Conservation (phyloP, 208 protist genomes). For the Crithidia fasciculata region DNA sequence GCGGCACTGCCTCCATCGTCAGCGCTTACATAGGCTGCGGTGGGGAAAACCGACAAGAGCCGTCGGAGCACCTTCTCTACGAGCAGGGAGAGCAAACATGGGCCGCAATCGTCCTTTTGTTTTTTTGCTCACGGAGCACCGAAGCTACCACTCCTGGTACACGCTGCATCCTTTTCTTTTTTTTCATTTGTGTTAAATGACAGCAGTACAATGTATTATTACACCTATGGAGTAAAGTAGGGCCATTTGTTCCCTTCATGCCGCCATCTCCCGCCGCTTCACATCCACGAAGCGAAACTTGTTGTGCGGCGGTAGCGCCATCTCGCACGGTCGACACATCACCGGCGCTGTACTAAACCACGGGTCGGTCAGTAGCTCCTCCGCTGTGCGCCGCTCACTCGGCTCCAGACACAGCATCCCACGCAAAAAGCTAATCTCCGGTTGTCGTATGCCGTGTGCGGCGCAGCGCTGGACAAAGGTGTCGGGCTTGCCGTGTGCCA, state of each 20-base stretch:
- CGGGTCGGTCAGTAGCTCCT: constrained; percentile 55
- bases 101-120: too few species aligned
- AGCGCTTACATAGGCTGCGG: too few species aligned
- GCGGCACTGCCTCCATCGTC: too few species aligned
- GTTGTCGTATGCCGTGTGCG: constrained; percentile 37
- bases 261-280: constrained; percentile 21
- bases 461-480: constrained; percentile 68
- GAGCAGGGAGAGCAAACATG: too few species aligned
- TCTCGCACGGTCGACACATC: constrained; percentile 57
- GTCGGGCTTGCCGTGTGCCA: constrained; percentile 38
- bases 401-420: constrained; percentile 86
- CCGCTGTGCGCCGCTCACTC: constrained; percentile 48
- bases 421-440: constrained; percentile 63
- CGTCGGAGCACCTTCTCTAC: too few species aligned
- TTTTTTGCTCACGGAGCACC: too few species aligned
- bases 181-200: too few species aligned
- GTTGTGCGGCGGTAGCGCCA: constrained; percentile 69
- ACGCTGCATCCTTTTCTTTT: too few species aligned
- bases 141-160: too few species aligned
- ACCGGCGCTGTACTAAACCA: constrained; percentile 77
- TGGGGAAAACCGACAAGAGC: too few species aligned
- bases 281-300: constrained; percentile 75
- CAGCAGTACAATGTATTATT: too few species aligned
- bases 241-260: background rate
- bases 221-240: too few species aligned